Conservation (phyloP, 495 filamentous ascomycete genomes). For the Aspergillus carlsbadensis region DNA sequence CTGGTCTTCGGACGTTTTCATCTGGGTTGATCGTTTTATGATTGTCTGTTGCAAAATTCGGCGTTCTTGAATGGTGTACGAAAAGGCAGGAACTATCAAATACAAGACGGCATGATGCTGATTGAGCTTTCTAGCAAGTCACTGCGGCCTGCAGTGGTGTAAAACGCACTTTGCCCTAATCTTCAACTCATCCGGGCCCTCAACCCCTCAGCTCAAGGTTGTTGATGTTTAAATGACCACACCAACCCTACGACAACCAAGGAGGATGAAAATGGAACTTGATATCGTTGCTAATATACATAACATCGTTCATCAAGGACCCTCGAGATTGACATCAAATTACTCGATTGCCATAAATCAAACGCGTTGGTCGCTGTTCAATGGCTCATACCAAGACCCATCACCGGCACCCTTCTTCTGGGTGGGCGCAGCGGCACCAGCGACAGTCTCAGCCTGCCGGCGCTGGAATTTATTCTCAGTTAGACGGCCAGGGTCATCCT, state of each 20-base stretch:
- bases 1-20: constrained; percentile 39
- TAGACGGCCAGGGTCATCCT: constrained; percentile 61
- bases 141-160: background rate
- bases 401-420: constrained; percentile 42
- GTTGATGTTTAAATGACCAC: too few relatives aligned
- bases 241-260: too few relatives aligned
- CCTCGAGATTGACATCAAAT: constrained; percentile 14
- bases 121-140: constrained; percentile 10
- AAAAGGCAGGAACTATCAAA: constrained; percentile 42
- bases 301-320: too few relatives aligned
- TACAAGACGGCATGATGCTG: constrained; percentile 25
- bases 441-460: constrained; percentile 36
- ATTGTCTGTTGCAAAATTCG: constrained; percentile 43
- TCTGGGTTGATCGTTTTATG: constrained; percentile 36
- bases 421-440: constrained; percentile 33
- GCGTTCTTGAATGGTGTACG: constrained; percentile 48
- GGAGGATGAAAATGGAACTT: too few relatives aligned
- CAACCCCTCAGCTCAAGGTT: too few relatives aligned
- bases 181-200: background rate
- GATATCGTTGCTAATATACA: too few relatives aligned
- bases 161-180: background rate
- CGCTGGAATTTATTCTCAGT: constrained; percentile 51
- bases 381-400: constrained; percentile 39
- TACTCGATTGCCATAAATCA: constrained; percentile 26
- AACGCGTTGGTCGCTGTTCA: constrained; percentile 46